Conservation (phyloP, 2,329 filamentous ascomycete genomes). For the Talaromyces marneffei region DNA sequence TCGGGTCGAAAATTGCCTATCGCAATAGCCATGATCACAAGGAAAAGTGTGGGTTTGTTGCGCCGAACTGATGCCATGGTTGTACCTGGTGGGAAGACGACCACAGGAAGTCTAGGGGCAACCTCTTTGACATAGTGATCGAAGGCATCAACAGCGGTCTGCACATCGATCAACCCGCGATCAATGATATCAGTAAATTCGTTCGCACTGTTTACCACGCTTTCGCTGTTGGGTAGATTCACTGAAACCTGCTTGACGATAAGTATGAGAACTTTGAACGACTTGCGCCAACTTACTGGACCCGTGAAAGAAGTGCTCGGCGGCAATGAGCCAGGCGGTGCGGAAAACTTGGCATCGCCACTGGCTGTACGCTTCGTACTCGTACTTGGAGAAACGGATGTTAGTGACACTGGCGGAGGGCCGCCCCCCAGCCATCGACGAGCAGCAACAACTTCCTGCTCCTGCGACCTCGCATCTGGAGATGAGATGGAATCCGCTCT, state of each 20-base stretch:
- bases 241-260: not conserved
- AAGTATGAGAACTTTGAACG: not conserved
- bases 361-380: conserved; percentile 29
- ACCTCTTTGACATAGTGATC: conserved; percentile 51
- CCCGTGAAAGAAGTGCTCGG: not conserved
- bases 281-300: not conserved
- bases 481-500: conserved; percentile 17
- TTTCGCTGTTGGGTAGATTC: not conserved
- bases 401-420: conserved; percentile 1
- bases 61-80: conserved; percentile 51
- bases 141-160: conserved; percentile 53
- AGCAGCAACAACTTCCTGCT: conserved; percentile 36
- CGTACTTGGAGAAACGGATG: conserved; percentile 15
- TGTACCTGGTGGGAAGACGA: conserved; percentile 52
- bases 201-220: conserved; percentile 16
- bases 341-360: conserved; percentile 24
- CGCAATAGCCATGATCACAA: conserved; percentile 52
- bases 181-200: conserved; percentile 46
- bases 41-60: conserved; percentile 55
- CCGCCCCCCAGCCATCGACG: conserved; percentile 25
- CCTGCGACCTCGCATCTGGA: conserved; percentile 22
- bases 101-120: conserved; percentile 51
- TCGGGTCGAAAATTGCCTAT: conserved; percentile 49
- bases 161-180: conserved; percentile 46
- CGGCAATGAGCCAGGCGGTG: conserved; percentile 6